These are phyloP conservation scores for Microsporum ferrugineum DNA, from an alignment of 2,329 filamentous ascomycete species.

Conservation along the genomic window DNA sequence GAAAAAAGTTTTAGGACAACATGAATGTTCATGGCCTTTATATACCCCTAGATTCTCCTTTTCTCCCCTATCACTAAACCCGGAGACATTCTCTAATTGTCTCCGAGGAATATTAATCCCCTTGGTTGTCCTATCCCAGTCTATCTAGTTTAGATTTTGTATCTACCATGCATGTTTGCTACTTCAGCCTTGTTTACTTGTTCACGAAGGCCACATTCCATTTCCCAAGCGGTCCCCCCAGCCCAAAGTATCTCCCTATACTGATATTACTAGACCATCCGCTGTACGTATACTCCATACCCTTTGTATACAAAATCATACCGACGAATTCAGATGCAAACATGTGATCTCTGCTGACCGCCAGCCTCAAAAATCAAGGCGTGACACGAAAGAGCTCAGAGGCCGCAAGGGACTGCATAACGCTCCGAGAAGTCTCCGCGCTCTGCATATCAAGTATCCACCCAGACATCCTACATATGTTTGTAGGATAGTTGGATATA, in stretches of 20 bases:
- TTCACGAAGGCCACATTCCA: too few relatives aligned
- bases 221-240: too few relatives aligned
- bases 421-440: conserved; percentile 1
- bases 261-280: too few relatives aligned
- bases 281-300: too few relatives aligned
- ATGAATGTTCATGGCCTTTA: not conserved
- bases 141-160: not conserved
- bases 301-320: too few relatives aligned
- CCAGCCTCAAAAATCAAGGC: not conserved
- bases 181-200: not conserved
- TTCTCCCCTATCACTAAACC: not conserved
- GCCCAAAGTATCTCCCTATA: too few relatives aligned
- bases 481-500: too few relatives aligned
- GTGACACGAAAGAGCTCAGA: not conserved
- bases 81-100: not conserved
- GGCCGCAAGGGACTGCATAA: not conserved
- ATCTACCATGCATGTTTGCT: not conserved
- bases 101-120: not conserved
- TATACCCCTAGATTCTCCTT: not conserved
- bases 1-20: not conserved
- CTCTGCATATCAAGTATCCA: not conserved
- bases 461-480: not conserved
- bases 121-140: not conserved
- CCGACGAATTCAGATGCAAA: too few relatives aligned
- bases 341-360: too few relatives aligned